A percentile compares a stretch with the other conserved stretches of the same genome.
Conservation (phyloP, 352 stramenopile species). For the Pythium sukuiense region DNA sequence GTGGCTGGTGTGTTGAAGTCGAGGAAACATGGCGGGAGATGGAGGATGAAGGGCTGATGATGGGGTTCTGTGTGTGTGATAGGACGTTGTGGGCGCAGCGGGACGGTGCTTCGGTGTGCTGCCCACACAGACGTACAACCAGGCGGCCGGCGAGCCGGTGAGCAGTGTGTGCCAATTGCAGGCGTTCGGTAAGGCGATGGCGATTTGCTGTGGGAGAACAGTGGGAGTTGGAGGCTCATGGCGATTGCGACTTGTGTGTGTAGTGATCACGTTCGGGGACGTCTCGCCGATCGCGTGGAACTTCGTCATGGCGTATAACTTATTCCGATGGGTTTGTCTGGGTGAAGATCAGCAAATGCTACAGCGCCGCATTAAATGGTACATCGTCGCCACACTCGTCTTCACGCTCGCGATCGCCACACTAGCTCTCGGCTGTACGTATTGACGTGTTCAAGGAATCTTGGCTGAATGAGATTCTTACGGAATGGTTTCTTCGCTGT, state of each 20-base stretch:
- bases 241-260: background rate
- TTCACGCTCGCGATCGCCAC: slow-evolving; percentile 64
- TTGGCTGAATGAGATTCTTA: too few relatives aligned
- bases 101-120: slow-evolving; percentile 70
- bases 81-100: slow-evolving; percentile 73
- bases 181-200: slow-evolving; percentile 43
- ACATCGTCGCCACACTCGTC: slow-evolving; percentile 57
- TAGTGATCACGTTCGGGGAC: slow-evolving; percentile 81
- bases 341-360: slow-evolving; percentile 84
- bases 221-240: background rate
- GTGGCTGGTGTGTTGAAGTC: slow-evolving; percentile 46
- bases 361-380: slow-evolving; percentile 83
- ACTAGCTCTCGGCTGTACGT: slow-evolving; percentile 42
- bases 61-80: background rate
- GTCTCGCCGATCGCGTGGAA: slow-evolving; percentile 79
- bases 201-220: background rate
- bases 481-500: background rate
- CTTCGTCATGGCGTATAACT: slow-evolving; percentile 81
- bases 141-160: slow-evolving; percentile 49
- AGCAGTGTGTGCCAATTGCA: slow-evolving; percentile 69
- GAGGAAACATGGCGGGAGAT: background rate
- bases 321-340: slow-evolving; percentile 83
- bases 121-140: slow-evolving; percentile 67
- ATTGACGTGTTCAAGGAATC: background rate
- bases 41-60: background rate